Conservation (phyloP, 2,329 filamentous ascomycete genomes). For the Fusarium longipes region DNA sequence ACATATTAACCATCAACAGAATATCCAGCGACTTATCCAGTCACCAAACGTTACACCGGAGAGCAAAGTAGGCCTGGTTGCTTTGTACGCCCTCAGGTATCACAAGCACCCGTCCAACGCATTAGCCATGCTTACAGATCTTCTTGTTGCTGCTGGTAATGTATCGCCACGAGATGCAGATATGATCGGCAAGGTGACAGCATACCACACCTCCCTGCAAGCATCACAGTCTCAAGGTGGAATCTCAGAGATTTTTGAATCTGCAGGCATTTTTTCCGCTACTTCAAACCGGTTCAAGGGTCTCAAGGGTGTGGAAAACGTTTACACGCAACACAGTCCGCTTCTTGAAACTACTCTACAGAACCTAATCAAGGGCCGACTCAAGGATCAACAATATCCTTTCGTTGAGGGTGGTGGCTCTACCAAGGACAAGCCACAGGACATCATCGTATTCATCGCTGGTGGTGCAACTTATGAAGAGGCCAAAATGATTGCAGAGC, state of each 20-base stretch:
- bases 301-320: conserved; percentile 96
- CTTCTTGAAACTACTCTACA: conserved; percentile 88
- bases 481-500: conserved; percentile 92
- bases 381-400: conserved; percentile 89
- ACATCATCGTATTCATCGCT: conserved; percentile 93
- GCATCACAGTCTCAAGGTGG: conserved; percentile 79
- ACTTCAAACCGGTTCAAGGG: conserved; percentile 91
- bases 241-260: conserved; percentile 92
- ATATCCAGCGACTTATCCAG: conserved; percentile 86
- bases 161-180: conserved; percentile 80
- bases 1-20: conserved; percentile 60
- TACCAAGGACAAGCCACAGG: conserved; percentile 94
- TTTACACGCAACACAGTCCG: conserved; percentile 97
- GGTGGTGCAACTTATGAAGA: conserved; percentile 97
- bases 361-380: conserved; percentile 89
- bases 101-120: conserved; percentile 86
- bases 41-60: conserved; percentile 79
- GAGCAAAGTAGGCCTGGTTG: conserved; percentile 89
- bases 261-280: conserved; percentile 88
- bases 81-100: conserved; percentile 95
- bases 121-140: conserved; percentile 84
- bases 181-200: conserved; percentile 82
- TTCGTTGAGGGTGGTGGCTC: conserved; percentile 90
- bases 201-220: conserved; percentile 89
- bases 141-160: conserved; percentile 85